Evolutionary conservation across 73 alveolate species (phyloP).

Genomic region (Uronychia setigera): DNA sequence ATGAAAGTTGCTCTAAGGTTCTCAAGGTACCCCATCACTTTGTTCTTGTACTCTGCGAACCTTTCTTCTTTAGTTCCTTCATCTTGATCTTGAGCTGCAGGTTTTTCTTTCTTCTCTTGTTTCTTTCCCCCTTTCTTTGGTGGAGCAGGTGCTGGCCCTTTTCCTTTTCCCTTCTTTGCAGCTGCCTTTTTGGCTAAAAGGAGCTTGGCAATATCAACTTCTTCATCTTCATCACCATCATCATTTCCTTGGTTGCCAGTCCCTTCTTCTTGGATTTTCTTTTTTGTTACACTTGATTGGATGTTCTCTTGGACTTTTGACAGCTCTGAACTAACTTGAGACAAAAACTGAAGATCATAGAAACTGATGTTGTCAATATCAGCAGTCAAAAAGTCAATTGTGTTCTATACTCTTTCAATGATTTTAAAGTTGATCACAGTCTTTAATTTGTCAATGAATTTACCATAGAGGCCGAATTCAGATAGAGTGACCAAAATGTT

Average conservation of each 20-base stretch:
- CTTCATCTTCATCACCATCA: conserved; percentile 8
- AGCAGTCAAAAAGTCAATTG: too few species aligned
- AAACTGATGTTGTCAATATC: conserved; percentile 27
- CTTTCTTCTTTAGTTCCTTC: conserved; percentile 23
- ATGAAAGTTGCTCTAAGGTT: conserved; percentile 4
- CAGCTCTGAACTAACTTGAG: conserved; percentile 39
- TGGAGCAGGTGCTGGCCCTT: conserved; percentile 44
- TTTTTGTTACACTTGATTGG: not conserved
- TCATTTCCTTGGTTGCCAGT: not conserved
- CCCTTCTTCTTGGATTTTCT: conserved; percentile 16
- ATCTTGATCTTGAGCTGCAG: conserved; percentile 14
- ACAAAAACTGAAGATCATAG: conserved; percentile 52
- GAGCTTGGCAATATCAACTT: conserved; percentile 32
- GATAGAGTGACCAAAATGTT: too few species aligned
- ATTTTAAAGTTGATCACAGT: too few species aligned
- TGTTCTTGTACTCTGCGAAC: conserved; percentile 31
- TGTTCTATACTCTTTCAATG: too few species aligned
- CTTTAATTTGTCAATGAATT: too few species aligned
- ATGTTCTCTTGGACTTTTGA: conserved; percentile 8
- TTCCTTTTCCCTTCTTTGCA: conserved; percentile 23
- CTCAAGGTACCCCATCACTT: conserved; percentile 11
- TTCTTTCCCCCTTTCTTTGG: conserved; percentile 26
- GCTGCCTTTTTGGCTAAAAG: too few species aligned
- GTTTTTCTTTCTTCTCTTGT: conserved; percentile 20
- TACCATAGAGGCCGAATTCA: too few species aligned